These are phyloP conservation scores for Carex cristatella DNA, from an alignment of 176 grass and related monocot species.

Conservation along the genomic window DNA sequence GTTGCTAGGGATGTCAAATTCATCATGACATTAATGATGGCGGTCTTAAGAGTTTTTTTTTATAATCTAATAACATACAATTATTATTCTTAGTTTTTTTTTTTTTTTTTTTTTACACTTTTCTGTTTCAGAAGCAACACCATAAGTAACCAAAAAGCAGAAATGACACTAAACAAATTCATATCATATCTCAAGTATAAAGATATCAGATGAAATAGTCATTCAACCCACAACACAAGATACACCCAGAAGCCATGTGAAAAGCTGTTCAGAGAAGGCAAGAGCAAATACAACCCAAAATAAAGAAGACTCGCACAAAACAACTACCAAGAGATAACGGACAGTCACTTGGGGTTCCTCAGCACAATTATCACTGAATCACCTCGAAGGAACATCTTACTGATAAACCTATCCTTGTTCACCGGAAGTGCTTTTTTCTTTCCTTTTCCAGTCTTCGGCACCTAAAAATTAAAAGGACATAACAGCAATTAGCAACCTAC, in stretches of 20 bases:
- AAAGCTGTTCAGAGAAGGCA: not conserved
- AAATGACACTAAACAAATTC: not conserved
- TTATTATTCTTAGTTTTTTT: not conserved
- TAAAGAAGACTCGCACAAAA: not conserved
- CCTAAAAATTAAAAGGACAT: conserved; percentile 29
- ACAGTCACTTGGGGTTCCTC: conserved; percentile 66
- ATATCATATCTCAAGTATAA: not conserved
- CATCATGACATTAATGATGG: too few species aligned
- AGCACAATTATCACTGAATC: conserved; percentile 92
- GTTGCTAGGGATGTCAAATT: too few species aligned
- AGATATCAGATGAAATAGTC: not conserved
- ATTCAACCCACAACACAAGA: not conserved
- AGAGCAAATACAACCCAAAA: not conserved
- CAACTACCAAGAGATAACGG: not conserved
- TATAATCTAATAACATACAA: too few species aligned
- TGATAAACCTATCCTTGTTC: conserved; percentile 95
- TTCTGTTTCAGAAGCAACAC: not conserved
- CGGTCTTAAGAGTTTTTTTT: too few species aligned
- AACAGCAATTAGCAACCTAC: not conserved
- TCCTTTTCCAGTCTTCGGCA: conserved; percentile 89
- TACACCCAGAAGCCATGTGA: conserved; percentile 3
- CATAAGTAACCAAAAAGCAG: not conserved
- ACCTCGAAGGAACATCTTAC: conserved; percentile 96
- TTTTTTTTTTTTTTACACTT: not conserved
- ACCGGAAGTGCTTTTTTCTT: conserved; percentile 98